phyloP scores from a whole-genome alignment of 345 rosid species.

The Trapa bicornis region DNA sequence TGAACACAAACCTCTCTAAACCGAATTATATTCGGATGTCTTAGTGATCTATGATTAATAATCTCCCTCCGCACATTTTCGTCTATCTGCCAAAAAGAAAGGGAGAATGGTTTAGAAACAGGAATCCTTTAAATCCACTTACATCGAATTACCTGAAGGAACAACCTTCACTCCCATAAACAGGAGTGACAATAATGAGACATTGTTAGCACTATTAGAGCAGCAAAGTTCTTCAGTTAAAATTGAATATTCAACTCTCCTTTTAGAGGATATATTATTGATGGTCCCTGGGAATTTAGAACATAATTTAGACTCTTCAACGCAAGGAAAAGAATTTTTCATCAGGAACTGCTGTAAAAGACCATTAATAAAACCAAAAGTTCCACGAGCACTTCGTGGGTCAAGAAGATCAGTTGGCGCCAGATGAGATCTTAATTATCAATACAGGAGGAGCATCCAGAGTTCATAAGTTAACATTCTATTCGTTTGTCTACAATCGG shows the following conservation, averaged over 20 bases:
- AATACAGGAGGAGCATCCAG: not conserved
- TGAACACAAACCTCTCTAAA: slow-evolving; percentile 53
- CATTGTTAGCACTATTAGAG: not conserved
- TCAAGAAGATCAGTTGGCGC: not conserved
- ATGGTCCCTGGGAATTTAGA: not conserved
- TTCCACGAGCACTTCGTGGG: not conserved
- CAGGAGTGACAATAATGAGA: not conserved
- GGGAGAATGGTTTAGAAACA: not conserved
- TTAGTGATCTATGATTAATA: slow-evolving; percentile 65
- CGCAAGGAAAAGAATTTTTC: not conserved
- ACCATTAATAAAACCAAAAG: not conserved
- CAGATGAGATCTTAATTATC: not conserved
- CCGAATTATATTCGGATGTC: slow-evolving; percentile 78
- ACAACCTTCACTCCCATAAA: not conserved
- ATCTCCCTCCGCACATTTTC: slow-evolving; percentile 78
- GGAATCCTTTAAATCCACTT: not conserved
- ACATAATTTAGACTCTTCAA: not conserved
- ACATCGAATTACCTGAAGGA: not conserved
- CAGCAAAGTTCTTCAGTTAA: not conserved
- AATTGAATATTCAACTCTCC: not conserved
- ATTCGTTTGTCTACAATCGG: not conserved
- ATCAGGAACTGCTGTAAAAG: not conserved
- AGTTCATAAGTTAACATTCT: not conserved
- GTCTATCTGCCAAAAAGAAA: slow-evolving; percentile 41
- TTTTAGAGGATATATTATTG: no score